phyloP scores from a whole-genome alignment of 192 early-diverging fungal species.

The Rhizophagus sp. region DNA sequence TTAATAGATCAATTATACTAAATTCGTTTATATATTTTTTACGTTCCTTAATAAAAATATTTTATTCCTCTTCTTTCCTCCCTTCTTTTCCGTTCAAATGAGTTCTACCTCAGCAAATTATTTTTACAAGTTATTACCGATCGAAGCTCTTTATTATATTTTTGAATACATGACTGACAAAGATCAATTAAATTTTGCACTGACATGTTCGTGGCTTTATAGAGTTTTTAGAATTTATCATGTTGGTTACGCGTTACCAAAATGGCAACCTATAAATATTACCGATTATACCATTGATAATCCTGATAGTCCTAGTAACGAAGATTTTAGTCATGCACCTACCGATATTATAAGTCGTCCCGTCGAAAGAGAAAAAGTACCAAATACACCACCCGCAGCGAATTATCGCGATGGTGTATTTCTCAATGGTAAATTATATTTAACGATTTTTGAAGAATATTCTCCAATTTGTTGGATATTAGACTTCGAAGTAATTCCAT shows the following conservation, averaged over 20 bases:
- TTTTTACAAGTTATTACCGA: background rate
- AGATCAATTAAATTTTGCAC: conserved; percentile 17
- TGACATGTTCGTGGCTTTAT: conserved; percentile 3
- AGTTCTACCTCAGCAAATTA: background rate
- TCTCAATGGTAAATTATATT: background rate
- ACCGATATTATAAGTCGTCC: background rate
- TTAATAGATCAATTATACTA: no score
- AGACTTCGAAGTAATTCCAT: background rate
- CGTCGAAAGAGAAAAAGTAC: background rate
- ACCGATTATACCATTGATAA: no score
- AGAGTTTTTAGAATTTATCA: conserved; percentile 13
- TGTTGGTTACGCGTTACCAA: conserved; percentile 8
- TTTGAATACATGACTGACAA: background rate
- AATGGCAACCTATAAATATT: background rate
- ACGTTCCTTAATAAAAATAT: background rate
- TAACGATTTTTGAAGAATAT: background rate
- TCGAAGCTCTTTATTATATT: conserved; percentile 15
- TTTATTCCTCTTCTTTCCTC: no score
- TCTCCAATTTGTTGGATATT: conserved; percentile 12
- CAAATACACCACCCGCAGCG: background rate
- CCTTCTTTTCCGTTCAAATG: background rate
- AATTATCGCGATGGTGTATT: conserved; percentile 18
- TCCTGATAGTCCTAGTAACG: no score
- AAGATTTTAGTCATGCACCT: background rate
- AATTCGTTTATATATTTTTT: no score